Evolutionary conservation across 345 rosid genomes (phyloP).

Genomic region (Hypericum perforatum): DNA sequence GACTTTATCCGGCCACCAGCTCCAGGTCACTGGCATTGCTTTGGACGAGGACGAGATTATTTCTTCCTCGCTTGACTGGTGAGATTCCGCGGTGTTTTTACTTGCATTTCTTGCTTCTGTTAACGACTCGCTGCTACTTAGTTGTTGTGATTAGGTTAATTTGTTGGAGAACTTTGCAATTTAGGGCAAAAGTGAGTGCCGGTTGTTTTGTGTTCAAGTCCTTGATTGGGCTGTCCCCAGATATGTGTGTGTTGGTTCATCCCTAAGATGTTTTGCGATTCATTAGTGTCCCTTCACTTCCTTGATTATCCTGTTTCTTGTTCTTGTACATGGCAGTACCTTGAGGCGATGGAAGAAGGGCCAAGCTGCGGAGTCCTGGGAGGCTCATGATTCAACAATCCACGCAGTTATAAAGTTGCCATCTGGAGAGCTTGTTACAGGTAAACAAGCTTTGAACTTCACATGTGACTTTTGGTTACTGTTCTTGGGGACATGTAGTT

Average conservation of each 20-base stretch:
- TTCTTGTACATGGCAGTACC: slow-evolving; percentile 36
- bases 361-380: slow-evolving; percentile 72
- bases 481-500: not conserved
- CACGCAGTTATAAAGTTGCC: slow-evolving; percentile 76
- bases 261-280: not conserved
- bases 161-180: not conserved
- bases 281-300: not conserved
- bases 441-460: slow-evolving; percentile 16
- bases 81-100: slow-evolving; percentile 12
- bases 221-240: not conserved
- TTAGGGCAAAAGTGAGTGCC: not conserved
- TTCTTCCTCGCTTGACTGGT: slow-evolving; percentile 88
- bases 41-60: slow-evolving; percentile 61
- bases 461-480: too few relatives aligned
- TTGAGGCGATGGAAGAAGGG: slow-evolving; percentile 81
- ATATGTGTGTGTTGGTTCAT: too few relatives aligned
- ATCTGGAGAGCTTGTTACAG: slow-evolving; percentile 92
- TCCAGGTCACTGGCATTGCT: slow-evolving; percentile 75
- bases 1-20: slow-evolving; percentile 60
- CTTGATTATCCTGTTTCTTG: not conserved
- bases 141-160: too few relatives aligned
- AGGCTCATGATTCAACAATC: slow-evolving; percentile 76
- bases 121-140: not conserved
- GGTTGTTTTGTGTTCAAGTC: not conserved
- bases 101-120: not conserved